phyloP scores from a whole-genome alignment of 2,329 filamentous ascomycete genomes.

The Ascochyta rabiei region DNA sequence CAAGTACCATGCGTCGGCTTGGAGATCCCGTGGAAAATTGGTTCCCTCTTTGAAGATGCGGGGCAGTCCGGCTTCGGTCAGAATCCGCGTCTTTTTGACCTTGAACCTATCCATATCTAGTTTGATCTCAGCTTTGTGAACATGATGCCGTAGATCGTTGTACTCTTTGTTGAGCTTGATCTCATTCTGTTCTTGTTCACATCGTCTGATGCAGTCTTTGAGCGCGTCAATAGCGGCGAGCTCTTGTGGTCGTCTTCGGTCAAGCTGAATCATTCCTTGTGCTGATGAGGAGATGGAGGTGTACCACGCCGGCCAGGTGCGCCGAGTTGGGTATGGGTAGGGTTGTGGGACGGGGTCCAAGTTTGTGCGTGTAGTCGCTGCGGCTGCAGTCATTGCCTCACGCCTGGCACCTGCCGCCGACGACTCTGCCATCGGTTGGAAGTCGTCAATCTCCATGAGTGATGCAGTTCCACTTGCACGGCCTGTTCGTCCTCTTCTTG shows the following conservation, averaged over 20 bases:
- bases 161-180: slow-evolving; percentile 22
- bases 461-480: background rate
- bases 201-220: slow-evolving; percentile 31
- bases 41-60: slow-evolving; percentile 47
- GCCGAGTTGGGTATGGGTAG: background rate
- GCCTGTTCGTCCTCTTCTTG: background rate
- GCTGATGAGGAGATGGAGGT: slow-evolving; percentile 7
- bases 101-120: slow-evolving; percentile 39
- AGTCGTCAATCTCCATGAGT: background rate
- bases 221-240: slow-evolving; percentile 27
- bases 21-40: slow-evolving; percentile 54
- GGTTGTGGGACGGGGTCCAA: background rate
- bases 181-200: slow-evolving; percentile 17
- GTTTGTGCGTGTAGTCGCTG: background rate
- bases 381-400: background rate
- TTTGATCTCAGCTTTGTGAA: slow-evolving; percentile 50
- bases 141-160: slow-evolving; percentile 41
- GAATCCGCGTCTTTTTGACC: slow-evolving; percentile 44
- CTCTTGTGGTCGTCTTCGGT: slow-evolving; percentile 23
- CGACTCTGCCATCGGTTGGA: slow-evolving; percentile 1
- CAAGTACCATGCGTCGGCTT: slow-evolving; percentile 54
- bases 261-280: slow-evolving; percentile 3
- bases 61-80: slow-evolving; percentile 48
- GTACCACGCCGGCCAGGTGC: slow-evolving; percentile 23
- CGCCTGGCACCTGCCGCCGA: slow-evolving; percentile 1